Percentiles rank a stretch among this genome's conserved stretches.
These are phyloP conservation scores for Potentilla sterilis DNA, from an alignment of 306 rosid species.

Conservation along the genomic window DNA sequence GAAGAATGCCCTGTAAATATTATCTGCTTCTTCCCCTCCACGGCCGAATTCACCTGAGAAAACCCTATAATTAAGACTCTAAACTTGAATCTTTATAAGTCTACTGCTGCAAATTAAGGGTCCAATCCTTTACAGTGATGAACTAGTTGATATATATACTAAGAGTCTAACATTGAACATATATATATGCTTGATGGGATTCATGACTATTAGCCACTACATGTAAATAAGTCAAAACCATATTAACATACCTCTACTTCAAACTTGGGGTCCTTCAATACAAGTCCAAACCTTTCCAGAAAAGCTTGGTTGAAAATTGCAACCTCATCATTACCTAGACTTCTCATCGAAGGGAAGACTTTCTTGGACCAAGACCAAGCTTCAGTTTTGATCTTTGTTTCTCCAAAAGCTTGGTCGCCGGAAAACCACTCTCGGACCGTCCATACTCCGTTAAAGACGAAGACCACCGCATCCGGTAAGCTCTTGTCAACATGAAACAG, in stretches of 20 bases:
- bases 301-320: slow-evolving; percentile 56
- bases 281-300: slow-evolving; percentile 31
- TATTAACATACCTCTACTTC: slow-evolving; percentile 40
- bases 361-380: background rate
- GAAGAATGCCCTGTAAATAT: slow-evolving; percentile 73
- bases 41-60: slow-evolving; percentile 47
- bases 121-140: background rate
- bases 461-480: slow-evolving; percentile 33
- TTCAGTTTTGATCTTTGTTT: slow-evolving; percentile 25
- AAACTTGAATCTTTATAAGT: background rate
- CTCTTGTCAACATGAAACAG: slow-evolving; percentile 19
- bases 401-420: slow-evolving; percentile 43
- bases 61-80: background rate
- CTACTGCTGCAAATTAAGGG: background rate
- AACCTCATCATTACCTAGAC: slow-evolving; percentile 57
- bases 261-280: slow-evolving; percentile 21
- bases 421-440: slow-evolving; percentile 37
- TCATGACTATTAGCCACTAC: background rate
- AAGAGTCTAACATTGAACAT: no score
- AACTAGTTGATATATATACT: background rate
- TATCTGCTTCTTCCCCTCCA: slow-evolving; percentile 31
- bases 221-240: no score
- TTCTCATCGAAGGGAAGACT: slow-evolving; percentile 54
- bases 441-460: slow-evolving; percentile 56
- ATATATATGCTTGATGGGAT: background rate